These are phyloP conservation scores for Chamaecyparis obtusa DNA, from an alignment of 75 land plant species.

Conservation along the genomic window DNA sequence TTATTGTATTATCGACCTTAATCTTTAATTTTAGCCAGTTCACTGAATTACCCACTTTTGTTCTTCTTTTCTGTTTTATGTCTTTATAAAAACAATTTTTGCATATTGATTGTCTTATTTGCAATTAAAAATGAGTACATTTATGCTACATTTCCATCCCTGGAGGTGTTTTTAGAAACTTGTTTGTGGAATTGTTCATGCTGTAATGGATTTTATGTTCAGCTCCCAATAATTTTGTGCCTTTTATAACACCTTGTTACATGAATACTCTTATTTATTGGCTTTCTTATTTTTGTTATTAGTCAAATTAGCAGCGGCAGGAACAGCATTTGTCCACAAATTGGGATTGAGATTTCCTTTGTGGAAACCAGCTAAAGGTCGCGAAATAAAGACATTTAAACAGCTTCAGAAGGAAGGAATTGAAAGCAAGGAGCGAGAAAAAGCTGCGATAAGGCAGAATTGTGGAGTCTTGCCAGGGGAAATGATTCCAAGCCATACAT, in stretches of 20 bases:
- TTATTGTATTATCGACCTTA: not conserved
- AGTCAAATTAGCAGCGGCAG: conserved; percentile 80
- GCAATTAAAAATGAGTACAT: not conserved
- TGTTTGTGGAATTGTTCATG: not conserved
- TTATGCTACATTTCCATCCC: not conserved
- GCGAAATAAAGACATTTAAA: conserved; percentile 72
- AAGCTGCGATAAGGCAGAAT: conserved; percentile 73
- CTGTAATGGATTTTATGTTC: not conserved
- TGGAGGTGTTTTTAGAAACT: not conserved
- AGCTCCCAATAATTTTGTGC: not conserved
- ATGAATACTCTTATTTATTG: not conserved
- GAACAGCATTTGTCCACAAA: conserved; percentile 72
- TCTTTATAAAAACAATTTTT: not conserved
- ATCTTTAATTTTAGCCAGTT: not conserved
- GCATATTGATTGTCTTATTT: not conserved
- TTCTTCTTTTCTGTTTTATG: not conserved
- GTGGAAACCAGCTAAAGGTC: conserved; percentile 79
- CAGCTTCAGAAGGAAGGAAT: conserved; percentile 87
- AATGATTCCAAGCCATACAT: conserved; percentile 65
- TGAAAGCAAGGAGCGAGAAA: conserved; percentile 77
- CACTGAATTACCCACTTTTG: not conserved
- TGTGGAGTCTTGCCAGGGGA: conserved; percentile 90
- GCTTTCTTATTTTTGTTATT: conserved; percentile 12
- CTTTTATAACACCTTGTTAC: too few species aligned
- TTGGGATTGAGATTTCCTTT: conserved; percentile 72